phyloP scores from a whole-genome alignment of 352 stramenopile genomes.

The Phytopythium vexans region DNA sequence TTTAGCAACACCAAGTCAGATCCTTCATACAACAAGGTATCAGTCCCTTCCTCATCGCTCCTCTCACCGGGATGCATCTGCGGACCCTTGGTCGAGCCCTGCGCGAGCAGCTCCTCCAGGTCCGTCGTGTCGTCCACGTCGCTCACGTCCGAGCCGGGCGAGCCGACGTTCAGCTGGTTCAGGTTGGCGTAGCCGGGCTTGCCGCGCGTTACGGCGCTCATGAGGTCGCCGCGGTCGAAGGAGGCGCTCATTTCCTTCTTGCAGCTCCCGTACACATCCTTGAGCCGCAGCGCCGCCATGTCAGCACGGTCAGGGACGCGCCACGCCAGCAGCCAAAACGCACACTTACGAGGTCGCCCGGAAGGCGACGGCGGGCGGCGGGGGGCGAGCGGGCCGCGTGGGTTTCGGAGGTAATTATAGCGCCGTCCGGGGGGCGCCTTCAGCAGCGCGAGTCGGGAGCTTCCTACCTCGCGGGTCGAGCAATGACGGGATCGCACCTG shows the following conservation, averaged over 20 bases:
- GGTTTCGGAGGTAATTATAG: conserved; percentile 9
- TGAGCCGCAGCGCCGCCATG: conserved; percentile 50
- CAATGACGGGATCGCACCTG: not conserved
- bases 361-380: conserved; percentile 5
- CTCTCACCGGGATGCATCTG: conserved; percentile 62
- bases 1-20: not conserved
- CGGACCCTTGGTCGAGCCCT: conserved; percentile 65
- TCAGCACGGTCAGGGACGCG: conserved; percentile 7
- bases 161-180: conserved; percentile 78
- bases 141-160: conserved; percentile 70
- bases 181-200: conserved; percentile 82
- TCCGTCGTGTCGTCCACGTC: conserved; percentile 78
- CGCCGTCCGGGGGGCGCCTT: not conserved
- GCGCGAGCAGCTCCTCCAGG: conserved; percentile 73
- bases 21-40: conserved; percentile 3
- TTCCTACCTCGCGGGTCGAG: not conserved
- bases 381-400: conserved; percentile 2
- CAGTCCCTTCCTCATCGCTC: not conserved
- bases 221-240: conserved; percentile 64
- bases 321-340: conserved; percentile 8
- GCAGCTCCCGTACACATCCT: conserved; percentile 74
- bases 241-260: conserved; percentile 80
- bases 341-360: conserved; percentile 10
- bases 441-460: no score
- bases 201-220: conserved; percentile 59